Evolutionary conservation across 2,329 filamentous ascomycete genomes (phyloP), one percentile per base, ranked within the genome.

Genomic region (Chaetomiaceae sp.): DNA sequence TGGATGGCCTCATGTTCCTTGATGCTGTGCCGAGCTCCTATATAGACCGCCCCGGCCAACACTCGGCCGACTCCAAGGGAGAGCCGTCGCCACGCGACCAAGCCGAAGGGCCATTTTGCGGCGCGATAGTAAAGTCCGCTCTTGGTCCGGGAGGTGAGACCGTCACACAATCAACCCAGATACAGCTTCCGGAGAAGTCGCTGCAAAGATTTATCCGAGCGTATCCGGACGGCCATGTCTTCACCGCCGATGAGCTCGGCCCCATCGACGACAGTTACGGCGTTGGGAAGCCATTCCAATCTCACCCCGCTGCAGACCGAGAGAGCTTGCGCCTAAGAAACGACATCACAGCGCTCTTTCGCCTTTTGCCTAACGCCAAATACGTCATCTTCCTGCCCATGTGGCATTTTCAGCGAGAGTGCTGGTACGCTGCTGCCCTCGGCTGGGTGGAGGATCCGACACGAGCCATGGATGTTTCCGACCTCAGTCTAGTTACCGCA

Each of bases 401-500:
- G 1, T 72, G 69, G 68, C 68, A 71, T 51, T 61, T 66, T 18
- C 62, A 61, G 14, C 60, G 64, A 33, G 65, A 70, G 37, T 61
- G 66, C 30, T 72, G 70, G 70, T 73, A 71, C 57, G 67, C 71
- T 7, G 70, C 70, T 5, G 66, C 66, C 13, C 65, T 76, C n/a
- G 64, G 70, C 10, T 75, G 71, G 68, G 73, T 72, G 64, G 18
- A 68, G 71, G 51, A 61, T 20, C 45, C 54, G 4, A 55, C 53
- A 5, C 50, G 48, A 8, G 58, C 54, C 23, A 65, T 67, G n/a
- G 64, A 65, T 2, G 60, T 67, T 36, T 68, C 69, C 25, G 75
- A 77, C 41, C 65, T 78, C 3, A 70, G 68, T 13, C 73, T 74
- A 36, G 64, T 79, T 14, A 66, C 68, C 10, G 73, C 73, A 1